phyloP scores from a whole-genome alignment of 257 asterid species.

The Handroanthus guayacan region DNA sequence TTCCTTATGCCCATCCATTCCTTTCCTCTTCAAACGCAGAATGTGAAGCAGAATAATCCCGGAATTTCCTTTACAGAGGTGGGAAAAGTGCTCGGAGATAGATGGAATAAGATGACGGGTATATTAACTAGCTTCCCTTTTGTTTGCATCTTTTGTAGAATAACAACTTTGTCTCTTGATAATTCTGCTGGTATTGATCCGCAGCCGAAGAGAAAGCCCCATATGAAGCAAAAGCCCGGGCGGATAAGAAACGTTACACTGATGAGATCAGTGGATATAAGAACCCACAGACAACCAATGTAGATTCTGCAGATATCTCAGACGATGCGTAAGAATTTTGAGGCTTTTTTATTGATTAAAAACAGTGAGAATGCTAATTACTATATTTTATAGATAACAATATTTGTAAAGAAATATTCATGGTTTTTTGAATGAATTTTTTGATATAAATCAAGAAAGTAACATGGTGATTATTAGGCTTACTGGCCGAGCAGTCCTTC shows the following conservation, averaged over 20 bases:
- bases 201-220: constrained; percentile 75
- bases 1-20: not conserved
- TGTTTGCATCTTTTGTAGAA: not conserved
- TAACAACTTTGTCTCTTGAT: not conserved
- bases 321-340: constrained; percentile 41
- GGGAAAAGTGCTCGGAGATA: constrained; percentile 71
- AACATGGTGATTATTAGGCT: not conserved
- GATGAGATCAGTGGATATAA: constrained; percentile 60
- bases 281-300: constrained; percentile 46
- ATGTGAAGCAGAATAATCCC: constrained; percentile 62
- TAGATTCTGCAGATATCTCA: constrained; percentile 48
- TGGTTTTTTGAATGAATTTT: not conserved
- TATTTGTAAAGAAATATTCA: not conserved
- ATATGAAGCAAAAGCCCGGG: constrained; percentile 64
- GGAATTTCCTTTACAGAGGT: constrained; percentile 65
- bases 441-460: not conserved
- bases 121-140: not conserved
- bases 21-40: constrained; percentile 37
- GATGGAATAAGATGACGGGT: constrained; percentile 80
- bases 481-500: too few relatives aligned
- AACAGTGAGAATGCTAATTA: not conserved
- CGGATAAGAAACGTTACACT: constrained; percentile 64
- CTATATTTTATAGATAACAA: not conserved
- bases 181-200: not conserved
- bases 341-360: not conserved